Evolutionary conservation across 805 yeast species (phyloP), one percentile per base, ranked within the genome.

Genomic region (Lachancea dasiensis): DNA sequence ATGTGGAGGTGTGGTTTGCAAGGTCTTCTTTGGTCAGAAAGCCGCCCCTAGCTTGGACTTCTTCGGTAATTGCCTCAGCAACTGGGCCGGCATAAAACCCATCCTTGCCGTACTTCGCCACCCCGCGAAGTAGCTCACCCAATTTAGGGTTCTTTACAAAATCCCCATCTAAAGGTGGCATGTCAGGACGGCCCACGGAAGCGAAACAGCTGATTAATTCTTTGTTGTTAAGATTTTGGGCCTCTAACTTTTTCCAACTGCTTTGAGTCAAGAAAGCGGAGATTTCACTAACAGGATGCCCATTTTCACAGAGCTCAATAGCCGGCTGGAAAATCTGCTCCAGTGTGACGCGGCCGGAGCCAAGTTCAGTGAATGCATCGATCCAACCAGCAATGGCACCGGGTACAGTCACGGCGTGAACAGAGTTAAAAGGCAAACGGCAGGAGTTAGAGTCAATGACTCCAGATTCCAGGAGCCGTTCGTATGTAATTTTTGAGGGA

Each of bases 301-400:
- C 92, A 35, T 70, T 52, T 39, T 77, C 79, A 9, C 90, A 86
- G 41, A 84, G 62, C 5, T 76, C 77, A 37, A 81, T 79, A 0
- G 85, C 83, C 6, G 85, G 83, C 41, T 69, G 67, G 23, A 80
- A 58, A 21, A 80, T 68, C 41, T 82, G 78, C 2, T 57, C 72
- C 49, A 82, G 58, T 0, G 76, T 49, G 9, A 83, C 75, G 6
- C 73, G 74, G 2, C 83, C 82, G 19, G 83, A 75, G 1, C 94
- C 92, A 85, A 87, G 83, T 41, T 60, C 64, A 28, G 74, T 77
- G 26, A 72, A 61, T 3, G 85, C 73, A 56, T 83, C 92, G 31
- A 69, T 55, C 92, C 92, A 84, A 0, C 86, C 90, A 5, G 86
- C 85, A 33, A 82, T 69, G 1, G 86, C 80, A 4, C 94, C 94